Conservation (phyloP, 2,329 filamentous ascomycete species). For the Ophiostoma sp. region DNA sequence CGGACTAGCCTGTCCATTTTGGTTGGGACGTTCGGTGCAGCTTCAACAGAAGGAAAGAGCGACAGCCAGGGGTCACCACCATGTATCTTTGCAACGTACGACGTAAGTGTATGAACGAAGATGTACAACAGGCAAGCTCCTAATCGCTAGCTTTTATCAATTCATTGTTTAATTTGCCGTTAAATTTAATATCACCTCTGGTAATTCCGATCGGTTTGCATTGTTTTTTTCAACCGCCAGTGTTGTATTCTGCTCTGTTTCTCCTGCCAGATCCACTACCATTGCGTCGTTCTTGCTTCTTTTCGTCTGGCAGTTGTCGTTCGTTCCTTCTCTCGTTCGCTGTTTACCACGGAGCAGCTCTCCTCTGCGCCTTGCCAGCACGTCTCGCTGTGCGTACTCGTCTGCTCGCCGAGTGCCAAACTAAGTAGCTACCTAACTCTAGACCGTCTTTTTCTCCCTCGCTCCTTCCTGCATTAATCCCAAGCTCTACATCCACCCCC, state of each 20-base stretch:
- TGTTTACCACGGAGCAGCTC: slow-evolving; percentile 6
- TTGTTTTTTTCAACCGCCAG: no score
- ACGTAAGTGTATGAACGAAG: no score
- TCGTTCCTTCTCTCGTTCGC: background rate
- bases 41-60: slow-evolving; percentile 22
- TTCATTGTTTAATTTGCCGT: background rate
- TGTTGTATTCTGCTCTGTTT: slow-evolving; percentile 8
- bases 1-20: slow-evolving; percentile 20
- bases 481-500: slow-evolving; percentile 11
- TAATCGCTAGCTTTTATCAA: slow-evolving; percentile 14
- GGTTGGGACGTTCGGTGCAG: slow-evolving; percentile 23
- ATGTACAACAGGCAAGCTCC: slow-evolving; percentile 8
- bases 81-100: no score
- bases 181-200: background rate
- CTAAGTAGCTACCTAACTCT: background rate
- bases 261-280: background rate
- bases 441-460: slow-evolving; percentile 1
- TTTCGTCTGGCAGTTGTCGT: background rate
- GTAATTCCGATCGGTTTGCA: background rate
- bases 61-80: slow-evolving; percentile 15
- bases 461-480: background rate
- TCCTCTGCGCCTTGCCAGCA: slow-evolving; percentile 5
- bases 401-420: background rate
- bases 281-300: slow-evolving; percentile 13
- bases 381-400: background rate